Base-by-base conservation (phyloP, 1,284 basidiomycete species). In the Cutaneotrichosporon arboriforme region DNA sequence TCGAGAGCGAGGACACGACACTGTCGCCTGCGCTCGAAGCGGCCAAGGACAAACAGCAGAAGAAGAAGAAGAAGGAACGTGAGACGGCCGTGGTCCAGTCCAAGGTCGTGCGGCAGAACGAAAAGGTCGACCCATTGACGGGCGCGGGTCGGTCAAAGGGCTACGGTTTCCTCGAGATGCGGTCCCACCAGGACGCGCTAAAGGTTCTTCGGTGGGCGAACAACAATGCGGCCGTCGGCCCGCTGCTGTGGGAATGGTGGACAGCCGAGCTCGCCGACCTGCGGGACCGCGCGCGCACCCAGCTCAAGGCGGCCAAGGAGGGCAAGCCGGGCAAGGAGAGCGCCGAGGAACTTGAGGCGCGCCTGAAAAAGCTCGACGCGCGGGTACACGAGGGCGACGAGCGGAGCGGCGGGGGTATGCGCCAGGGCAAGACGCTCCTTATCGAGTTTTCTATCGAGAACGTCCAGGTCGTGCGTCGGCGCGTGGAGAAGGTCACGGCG, bases 361-460 rank as follows among this genome's bases (percentile, higher is more conserved):
- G 73, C 12, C 69, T 90, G 60, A 80, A 66, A 55, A 72, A 68
- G 62, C 60, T 74, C 46, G 64, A 66, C 31, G 57, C 55, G 23
- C 64, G 70, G 37, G 57, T 69, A 17, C 59, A 60, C 46, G 73
- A 75, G 52, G 66, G 70, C 13, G 65, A 65, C 51, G 65, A 66
- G 46, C 56, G 62, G 23, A 54, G 51, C 38, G 54, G 51, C 8
- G 70, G 69, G 17, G 72, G 69, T 33, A 76, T 77, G 74, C 65
- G 73, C 37, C 70, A 79, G 60, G 84, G 84, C 26, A 81, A 77
- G 66, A 78, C 84, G 13, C 76, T 96, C 47, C 85, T 94, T 59
- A 83, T 91, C 31, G 91, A 96, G 76, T 94, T 93, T 74, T 91
- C 88, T 37, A 88, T 94, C 52, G 90, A 97, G 78, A 96, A 97